These are phyloP conservation scores for Daedalea quercina DNA, from an alignment of 768 basidiomycete species.

Conservation along the genomic window DNA sequence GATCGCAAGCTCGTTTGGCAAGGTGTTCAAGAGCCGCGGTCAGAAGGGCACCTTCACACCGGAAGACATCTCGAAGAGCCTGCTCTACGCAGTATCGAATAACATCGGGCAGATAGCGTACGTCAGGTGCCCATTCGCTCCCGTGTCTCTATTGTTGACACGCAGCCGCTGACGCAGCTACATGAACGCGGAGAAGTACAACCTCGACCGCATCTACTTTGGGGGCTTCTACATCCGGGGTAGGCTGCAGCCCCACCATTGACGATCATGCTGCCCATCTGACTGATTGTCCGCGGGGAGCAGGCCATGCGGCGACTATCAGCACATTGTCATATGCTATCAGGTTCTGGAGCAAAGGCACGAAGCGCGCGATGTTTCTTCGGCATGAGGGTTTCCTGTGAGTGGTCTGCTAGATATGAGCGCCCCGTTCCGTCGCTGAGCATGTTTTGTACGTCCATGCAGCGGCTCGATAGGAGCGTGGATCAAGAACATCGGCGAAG, in stretches of 20 bases:
- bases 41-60: slow-evolving; percentile 74
- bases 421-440: not conserved
- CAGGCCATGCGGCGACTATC: slow-evolving; percentile 95
- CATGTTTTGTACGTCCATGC: not conserved
- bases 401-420: slow-evolving; percentile 27
- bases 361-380: slow-evolving; percentile 91
- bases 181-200: slow-evolving; percentile 99
- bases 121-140: slow-evolving; percentile 29
- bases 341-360: slow-evolving; percentile 98
- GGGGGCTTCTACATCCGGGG: slow-evolving; percentile 98
- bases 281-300: not conserved
- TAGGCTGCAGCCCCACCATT: slow-evolving; percentile 28
- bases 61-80: slow-evolving; percentile 90
- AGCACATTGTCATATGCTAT: slow-evolving; percentile 98
- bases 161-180: slow-evolving; percentile 45
- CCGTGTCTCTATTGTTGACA: not conserved
- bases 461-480: slow-evolving; percentile 95
- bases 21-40: slow-evolving; percentile 91
- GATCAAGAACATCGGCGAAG: slow-evolving; percentile 87
- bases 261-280: not conserved
- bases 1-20: slow-evolving; percentile 97
- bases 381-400: slow-evolving; percentile 97
- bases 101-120: slow-evolving; percentile 99
- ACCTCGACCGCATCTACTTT: slow-evolving; percentile 95
- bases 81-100: slow-evolving; percentile 95